Percentiles rank a stretch among this genome's conserved stretches.
Evolutionary conservation across 1,284 basidiomycete genomes (phyloP).

Genomic region (Volvariella volvacea): DNA sequence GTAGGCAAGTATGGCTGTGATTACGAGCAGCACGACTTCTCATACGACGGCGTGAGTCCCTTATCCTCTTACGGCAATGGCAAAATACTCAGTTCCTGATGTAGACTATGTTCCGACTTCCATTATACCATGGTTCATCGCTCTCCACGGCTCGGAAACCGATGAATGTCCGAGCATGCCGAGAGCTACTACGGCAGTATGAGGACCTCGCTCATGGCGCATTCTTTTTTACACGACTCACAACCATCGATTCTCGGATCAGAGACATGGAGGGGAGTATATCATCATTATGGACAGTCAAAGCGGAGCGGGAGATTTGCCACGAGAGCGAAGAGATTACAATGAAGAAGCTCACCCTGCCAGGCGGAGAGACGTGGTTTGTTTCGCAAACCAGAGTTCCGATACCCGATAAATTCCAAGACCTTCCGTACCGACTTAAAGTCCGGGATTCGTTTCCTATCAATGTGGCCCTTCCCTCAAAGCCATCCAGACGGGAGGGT

Average conservation of each 20-base stretch:
- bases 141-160: slow-evolving; percentile 2
- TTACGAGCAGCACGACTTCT: neutral
- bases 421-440: neutral
- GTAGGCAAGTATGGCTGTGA: slow-evolving; percentile 32
- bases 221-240: slow-evolving; percentile 24
- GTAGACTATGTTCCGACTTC: slow-evolving; percentile 43
- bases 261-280: neutral
- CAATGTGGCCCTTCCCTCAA: neutral
- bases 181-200: slow-evolving; percentile 16
- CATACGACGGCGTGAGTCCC: neutral
- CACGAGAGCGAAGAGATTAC: too few relatives aligned
- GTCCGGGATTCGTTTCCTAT: neutral
- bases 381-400: neutral
- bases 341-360: neutral
- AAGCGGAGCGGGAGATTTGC: neutral
- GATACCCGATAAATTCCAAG: neutral
- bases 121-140: slow-evolving; percentile 22
- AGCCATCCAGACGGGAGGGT: neutral
- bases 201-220: slow-evolving; percentile 17
- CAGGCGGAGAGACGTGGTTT: neutral
- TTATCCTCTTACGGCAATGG: neutral
- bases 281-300: neutral
- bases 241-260: neutral
- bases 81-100: neutral
- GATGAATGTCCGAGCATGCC: neutral